A percentile compares a stretch with the other conserved stretches of the same genome.
Conservation (phyloP, 2,329 filamentous ascomycete genomes). For the Knufia fluminis region DNA sequence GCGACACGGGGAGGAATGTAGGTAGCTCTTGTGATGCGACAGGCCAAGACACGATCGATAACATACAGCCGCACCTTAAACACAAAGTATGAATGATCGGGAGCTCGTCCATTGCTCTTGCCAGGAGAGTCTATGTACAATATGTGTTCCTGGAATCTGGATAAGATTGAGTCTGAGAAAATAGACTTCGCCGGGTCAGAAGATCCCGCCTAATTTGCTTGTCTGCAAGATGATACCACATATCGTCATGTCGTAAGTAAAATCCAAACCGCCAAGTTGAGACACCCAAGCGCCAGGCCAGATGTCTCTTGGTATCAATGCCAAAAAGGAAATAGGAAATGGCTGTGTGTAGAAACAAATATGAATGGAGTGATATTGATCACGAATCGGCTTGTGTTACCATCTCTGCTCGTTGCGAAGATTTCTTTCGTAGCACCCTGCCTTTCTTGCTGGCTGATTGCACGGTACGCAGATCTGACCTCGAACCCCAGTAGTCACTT, state of each 20-base stretch:
- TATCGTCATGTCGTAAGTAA: constrained; percentile 5
- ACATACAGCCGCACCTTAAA: neutral
- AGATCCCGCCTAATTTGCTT: neutral
- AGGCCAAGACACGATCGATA: neutral
- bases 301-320: neutral
- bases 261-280: neutral
- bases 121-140: neutral
- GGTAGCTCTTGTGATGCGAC: neutral
- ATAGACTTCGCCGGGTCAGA: neutral
- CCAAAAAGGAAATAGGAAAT: neutral
- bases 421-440: constrained; percentile 8
- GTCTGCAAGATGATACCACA: constrained; percentile 6
- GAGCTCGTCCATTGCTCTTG: neutral
- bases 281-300: constrained; percentile 2
- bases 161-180: neutral
- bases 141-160: neutral
- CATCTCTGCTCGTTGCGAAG: constrained; percentile 3
- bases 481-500: constrained; percentile 3
- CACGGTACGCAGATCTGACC: neutral
- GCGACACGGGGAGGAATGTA: too few relatives aligned
- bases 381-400: constrained; percentile 2
- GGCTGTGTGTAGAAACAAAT: constrained; percentile 3
- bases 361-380: neutral
- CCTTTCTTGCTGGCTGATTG: constrained; percentile 5
- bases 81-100: too few relatives aligned